Evolutionary conservation across 225 moss, liverwort and hornwort genomes (phyloP).

Genomic region (Straminergon stramineum): DNA sequence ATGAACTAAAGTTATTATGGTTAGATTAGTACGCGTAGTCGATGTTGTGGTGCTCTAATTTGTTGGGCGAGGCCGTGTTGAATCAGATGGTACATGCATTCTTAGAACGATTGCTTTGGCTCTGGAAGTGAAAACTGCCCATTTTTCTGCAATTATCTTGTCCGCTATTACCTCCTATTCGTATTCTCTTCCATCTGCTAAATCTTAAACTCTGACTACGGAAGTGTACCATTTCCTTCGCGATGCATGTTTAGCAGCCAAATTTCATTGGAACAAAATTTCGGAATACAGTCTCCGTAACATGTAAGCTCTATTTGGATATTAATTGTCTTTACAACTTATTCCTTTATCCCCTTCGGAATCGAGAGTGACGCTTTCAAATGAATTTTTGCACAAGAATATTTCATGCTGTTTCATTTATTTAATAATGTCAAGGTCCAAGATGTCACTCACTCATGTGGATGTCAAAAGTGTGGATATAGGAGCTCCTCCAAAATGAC

Average conservation of each 20-base stretch:
- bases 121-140: background rate
- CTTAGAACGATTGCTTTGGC: background rate
- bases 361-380: background rate
- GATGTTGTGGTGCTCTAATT: too few relatives aligned
- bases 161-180: background rate
- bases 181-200: background rate
- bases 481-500: background rate
- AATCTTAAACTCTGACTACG: background rate
- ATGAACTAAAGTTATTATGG: background rate
- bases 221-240: background rate
- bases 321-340: background rate
- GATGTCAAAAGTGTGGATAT: background rate
- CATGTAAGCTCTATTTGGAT: background rate
- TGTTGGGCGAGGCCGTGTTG: background rate
- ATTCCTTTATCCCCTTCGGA: too few relatives aligned
- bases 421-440: background rate
- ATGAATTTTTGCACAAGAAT: background rate
- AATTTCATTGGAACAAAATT: background rate
- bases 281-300: background rate
- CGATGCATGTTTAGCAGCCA: background rate
- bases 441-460: background rate
- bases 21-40: background rate
- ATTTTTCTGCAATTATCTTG: background rate
- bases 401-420: background rate
- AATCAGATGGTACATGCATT: background rate